These are phyloP conservation scores for Metschnikowia baotianmanensis DNA, from an alignment of 805 yeast species.

Conservation along the genomic window DNA sequence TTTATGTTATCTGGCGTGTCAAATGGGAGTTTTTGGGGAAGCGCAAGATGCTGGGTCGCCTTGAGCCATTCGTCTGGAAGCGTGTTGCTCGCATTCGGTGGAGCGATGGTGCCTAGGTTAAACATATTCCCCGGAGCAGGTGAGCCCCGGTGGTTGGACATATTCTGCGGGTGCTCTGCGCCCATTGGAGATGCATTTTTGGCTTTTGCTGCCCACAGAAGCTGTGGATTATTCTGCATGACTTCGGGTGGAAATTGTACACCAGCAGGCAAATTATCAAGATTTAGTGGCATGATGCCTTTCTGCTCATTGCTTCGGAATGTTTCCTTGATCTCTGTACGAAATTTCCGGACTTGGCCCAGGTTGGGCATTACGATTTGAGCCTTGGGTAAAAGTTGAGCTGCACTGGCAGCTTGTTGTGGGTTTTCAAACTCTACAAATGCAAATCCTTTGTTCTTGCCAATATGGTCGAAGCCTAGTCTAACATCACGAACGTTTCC, in stretches of 20 bases:
- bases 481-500: conserved; percentile 71
- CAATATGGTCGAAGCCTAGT: conserved; percentile 55
- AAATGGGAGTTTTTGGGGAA: conserved; percentile 44
- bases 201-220: conserved; percentile 1
- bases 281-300: conserved; percentile 42
- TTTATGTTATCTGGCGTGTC: conserved; percentile 57
- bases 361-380: conserved; percentile 28
- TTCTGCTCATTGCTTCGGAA: conserved; percentile 34
- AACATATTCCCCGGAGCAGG: not conserved
- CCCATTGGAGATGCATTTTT: not conserved
- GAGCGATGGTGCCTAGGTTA: conserved; percentile 1
- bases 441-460: conserved; percentile 64
- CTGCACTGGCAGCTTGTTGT: conserved; percentile 51
- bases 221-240: conserved; percentile 12
- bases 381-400: conserved; percentile 43
- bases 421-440: conserved; percentile 58
- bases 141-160: not conserved
- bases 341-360: conserved; percentile 39
- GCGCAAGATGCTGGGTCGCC: conserved; percentile 59
- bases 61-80: conserved; percentile 32
- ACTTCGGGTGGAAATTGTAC: conserved; percentile 57
- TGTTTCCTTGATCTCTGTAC: conserved; percentile 63
- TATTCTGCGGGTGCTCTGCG: too few species aligned
- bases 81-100: not conserved
- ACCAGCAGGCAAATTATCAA: conserved; percentile 51